Evolutionary conservation across 148 eudicot species (phyloP), one percentile per base, ranked within the genome.

Genomic region (Mesembryanthemum crystallinum): DNA sequence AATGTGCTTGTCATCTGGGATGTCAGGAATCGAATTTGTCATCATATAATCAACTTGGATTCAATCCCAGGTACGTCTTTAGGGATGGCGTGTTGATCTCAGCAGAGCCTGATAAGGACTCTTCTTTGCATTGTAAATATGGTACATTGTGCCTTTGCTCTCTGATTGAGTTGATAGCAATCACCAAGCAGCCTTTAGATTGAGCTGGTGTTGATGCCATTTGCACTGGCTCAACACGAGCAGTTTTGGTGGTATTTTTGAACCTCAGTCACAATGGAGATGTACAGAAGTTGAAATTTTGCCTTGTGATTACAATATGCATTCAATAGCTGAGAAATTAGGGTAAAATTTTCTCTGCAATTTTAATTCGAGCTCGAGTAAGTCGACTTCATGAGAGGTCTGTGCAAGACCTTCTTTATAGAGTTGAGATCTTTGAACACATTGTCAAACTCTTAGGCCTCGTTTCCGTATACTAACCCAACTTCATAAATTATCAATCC

Each of bases 41-140:
- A 18, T 74, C 42, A 28, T 79, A 77, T 67, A 33, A 77, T 63
- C 76, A 60, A 62, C 81, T 63, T 11, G 81, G 74, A n/a, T 23
- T 78, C 42, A 75, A 74, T 67, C 71, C 73, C 63, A 74, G 82
- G 65, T 90, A 88, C 73, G 64, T 83, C 7, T 92, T 76, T 82
- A 89, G 83, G 85, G 84, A 90, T 65, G 93, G 96, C 23, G 86
- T 94, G 42, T 79, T 92, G 82, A 76, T 88, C 63, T 52, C 78
- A 43, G 76, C 82, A 54, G 87, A 85, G 61, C 65, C 80, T 25
- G 85, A 54, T 60, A 42, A 77, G 64, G 89, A 88, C 45, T 80
- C 71, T 67, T 73, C 84, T 85, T 83, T 80, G 75, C 97, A 92
- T 78, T 94, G 98, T 90, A 92, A 90, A 89, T 94, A 88, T 35